These are phyloP conservation scores for Paramarasmius palmivorus DNA, from an alignment of 1,284 basidiomycete species.

Conservation along the genomic window DNA sequence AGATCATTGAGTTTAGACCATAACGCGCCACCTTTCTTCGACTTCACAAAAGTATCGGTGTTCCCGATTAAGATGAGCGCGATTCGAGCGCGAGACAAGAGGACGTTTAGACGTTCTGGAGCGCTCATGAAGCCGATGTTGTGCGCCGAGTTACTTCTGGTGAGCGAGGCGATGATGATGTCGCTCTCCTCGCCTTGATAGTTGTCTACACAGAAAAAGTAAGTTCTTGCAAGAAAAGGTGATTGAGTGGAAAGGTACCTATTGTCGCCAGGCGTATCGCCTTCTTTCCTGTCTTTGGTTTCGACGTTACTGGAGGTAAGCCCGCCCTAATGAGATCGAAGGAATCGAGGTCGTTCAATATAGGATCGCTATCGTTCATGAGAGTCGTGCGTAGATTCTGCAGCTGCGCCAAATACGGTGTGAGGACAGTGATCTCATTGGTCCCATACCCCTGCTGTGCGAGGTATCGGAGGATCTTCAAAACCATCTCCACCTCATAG, in stretches of 20 bases:
- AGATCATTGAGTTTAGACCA: constrained; percentile 53
- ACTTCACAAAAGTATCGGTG: constrained; percentile 51
- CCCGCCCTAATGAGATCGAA: constrained; percentile 58
- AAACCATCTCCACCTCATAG: constrained; percentile 59
- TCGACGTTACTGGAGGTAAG: constrained; percentile 37
- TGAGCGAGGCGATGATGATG: constrained; percentile 61
- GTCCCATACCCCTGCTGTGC: constrained; percentile 67
- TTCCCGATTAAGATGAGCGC: constrained; percentile 67
- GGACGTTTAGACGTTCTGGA: constrained; percentile 66
- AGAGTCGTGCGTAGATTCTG: constrained; percentile 45
- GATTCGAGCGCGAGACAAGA: constrained; percentile 64
- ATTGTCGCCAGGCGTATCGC: constrained; percentile 60
- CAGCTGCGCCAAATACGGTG: constrained; percentile 70
- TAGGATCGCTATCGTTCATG: constrained; percentile 50
- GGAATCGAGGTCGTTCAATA: constrained; percentile 63
- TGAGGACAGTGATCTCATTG: constrained; percentile 59
- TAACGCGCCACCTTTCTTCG: constrained; percentile 49
- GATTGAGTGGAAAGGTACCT: constrained; percentile 34
- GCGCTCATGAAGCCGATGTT: constrained; percentile 70
- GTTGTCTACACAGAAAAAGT: constrained; percentile 42
- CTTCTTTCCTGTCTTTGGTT: constrained; percentile 38
- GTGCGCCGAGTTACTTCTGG: constrained; percentile 51
- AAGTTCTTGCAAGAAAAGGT: constrained; percentile 5
- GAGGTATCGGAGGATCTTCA: constrained; percentile 64
- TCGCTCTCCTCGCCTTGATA: constrained; percentile 73